phyloP scores from a whole-genome alignment of 352 stramenopile species.

The Phytophthora fragariae region DNA sequence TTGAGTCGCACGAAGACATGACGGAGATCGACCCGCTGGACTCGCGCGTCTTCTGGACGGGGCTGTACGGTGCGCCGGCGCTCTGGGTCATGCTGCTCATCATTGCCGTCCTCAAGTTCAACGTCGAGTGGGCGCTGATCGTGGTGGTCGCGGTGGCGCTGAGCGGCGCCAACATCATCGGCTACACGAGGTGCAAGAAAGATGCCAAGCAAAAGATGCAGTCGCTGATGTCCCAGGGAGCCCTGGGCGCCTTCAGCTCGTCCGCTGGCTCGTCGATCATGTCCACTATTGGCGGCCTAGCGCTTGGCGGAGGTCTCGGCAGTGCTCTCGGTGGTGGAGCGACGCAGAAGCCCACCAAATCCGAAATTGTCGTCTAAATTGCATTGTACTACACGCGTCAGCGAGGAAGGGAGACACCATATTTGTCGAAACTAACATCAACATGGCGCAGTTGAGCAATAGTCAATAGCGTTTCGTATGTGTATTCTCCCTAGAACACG shows the following conservation, averaged over 20 bases:
- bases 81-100: constrained; percentile 94
- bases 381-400: constrained; percentile 1
- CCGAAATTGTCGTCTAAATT: constrained; percentile 55
- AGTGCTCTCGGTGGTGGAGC: constrained; percentile 13
- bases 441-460: constrained; percentile 23
- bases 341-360: constrained; percentile 31
- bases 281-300: constrained; percentile 77
- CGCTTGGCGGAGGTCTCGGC: constrained; percentile 50
- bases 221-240: constrained; percentile 79
- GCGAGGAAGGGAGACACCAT: constrained; percentile 1
- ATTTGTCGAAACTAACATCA: constrained; percentile 23
- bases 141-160: constrained; percentile 94
- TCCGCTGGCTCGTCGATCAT: constrained; percentile 79
- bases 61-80: constrained; percentile 94
- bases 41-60: constrained; percentile 95
- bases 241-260: constrained; percentile 69
- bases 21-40: constrained; percentile 90
- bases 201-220: constrained; percentile 89
- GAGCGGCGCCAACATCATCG: constrained; percentile 96
- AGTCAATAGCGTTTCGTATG: constrained; percentile 35
- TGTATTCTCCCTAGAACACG: constrained; percentile 41
- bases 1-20: constrained; percentile 95
- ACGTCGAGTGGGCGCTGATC: constrained; percentile 95
- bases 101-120: constrained; percentile 93
- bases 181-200: constrained; percentile 98